Percentiles rank a stretch among this genome's conserved stretches.
phyloP scores from a whole-genome alignment of 805 yeast species.

The Candida oleophila region DNA sequence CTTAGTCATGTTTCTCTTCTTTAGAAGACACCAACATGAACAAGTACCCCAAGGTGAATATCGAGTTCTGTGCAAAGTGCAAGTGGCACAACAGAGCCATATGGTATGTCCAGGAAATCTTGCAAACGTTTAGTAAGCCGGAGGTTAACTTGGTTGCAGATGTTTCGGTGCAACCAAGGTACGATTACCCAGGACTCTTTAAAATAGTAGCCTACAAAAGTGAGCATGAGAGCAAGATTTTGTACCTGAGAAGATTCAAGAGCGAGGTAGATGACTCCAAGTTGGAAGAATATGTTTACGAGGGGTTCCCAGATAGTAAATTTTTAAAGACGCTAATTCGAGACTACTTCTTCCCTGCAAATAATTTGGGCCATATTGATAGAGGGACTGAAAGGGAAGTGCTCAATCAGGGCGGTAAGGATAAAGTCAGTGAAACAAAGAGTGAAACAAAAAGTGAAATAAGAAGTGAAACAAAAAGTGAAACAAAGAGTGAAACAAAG shows the following conservation, averaged over 20 bases:
- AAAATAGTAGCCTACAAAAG: conserved; percentile 14
- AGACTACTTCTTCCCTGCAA: conserved; percentile 53
- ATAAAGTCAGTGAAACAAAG: neutral
- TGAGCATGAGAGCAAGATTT: conserved; percentile 7
- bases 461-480: neutral
- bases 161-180: conserved; percentile 23
- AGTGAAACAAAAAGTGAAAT: neutral
- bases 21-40: neutral
- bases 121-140: conserved; percentile 72
- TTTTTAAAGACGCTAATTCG: conserved; percentile 67
- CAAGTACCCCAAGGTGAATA: conserved; percentile 59
- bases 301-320: conserved; percentile 88
- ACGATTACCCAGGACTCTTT: conserved; percentile 24
- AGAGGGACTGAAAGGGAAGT: neutral
- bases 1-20: too few relatives aligned
- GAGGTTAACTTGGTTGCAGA: conserved; percentile 44
- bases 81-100: conserved; percentile 87
- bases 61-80: conserved; percentile 78
- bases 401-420: neutral
- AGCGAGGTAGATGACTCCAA: conserved; percentile 27
- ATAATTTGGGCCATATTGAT: conserved; percentile 66
- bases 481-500: too few relatives aligned
- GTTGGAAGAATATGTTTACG: conserved; percentile 32
- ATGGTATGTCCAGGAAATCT: conserved; percentile 82
- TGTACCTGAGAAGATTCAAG: conserved; percentile 56